Evolutionary conservation across 495 filamentous ascomycete species (phyloP).

Genomic region (Acidomyces sp.): DNA sequence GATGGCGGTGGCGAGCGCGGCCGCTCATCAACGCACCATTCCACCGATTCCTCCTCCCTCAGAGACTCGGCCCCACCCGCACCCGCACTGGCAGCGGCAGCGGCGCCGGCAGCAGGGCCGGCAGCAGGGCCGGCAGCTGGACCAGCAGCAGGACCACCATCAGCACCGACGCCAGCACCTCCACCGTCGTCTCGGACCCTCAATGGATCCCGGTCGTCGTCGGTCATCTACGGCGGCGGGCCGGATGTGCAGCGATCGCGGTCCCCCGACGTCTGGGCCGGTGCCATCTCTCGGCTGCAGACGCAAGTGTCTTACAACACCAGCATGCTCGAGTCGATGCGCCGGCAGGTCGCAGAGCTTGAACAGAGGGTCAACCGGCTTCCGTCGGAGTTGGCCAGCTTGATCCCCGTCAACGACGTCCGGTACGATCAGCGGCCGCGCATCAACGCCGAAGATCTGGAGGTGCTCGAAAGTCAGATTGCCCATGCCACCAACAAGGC

Average conservation of each 20-base stretch:
- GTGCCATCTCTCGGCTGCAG: constrained; percentile 26
- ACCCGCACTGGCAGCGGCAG: no score
- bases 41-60: no score
- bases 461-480: constrained; percentile 23
- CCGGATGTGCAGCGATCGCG: neutral
- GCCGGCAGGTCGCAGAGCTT: constrained; percentile 16
- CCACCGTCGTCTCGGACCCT: neutral
- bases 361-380: constrained; percentile 23
- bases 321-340: constrained; percentile 21
- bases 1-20: constrained; percentile 4
- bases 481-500: constrained; percentile 20
- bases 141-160: no score
- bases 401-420: constrained; percentile 19
- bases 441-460: constrained; percentile 12
- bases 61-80: no score
- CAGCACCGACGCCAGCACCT: no score
- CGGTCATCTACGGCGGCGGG: no score
- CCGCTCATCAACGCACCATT: no score
- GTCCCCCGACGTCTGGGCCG: constrained; percentile 14
- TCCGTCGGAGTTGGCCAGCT: constrained; percentile 21
- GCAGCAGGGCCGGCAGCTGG: no score
- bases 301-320: constrained; percentile 26
- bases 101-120: no score
- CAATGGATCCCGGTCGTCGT: no score
- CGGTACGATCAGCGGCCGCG: constrained; percentile 8